phyloP scores from a whole-genome alignment of 345 rosid species.

The Eucalyptus shirleyi region DNA sequence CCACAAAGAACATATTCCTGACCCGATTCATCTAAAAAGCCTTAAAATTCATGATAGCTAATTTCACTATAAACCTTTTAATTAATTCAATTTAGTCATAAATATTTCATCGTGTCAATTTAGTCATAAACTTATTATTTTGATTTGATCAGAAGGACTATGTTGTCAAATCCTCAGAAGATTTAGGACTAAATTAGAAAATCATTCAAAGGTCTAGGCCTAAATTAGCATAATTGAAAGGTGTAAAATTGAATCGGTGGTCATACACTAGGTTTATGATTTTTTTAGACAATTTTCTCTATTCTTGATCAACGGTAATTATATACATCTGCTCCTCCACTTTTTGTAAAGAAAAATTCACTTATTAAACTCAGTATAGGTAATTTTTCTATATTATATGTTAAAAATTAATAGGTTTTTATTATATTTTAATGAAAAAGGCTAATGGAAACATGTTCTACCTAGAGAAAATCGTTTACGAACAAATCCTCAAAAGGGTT shows the following conservation, averaged over 20 bases:
- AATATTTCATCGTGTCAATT: accelerated
- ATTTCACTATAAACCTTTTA: too few species aligned
- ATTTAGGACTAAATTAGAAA: too few species aligned
- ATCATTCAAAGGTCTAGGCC: too few species aligned
- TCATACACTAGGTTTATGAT: background rate
- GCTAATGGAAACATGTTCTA: background rate
- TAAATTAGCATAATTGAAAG: too few species aligned
- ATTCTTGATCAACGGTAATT: background rate
- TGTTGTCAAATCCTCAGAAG: background rate
- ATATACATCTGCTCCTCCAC: background rate
- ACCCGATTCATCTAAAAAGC: too few species aligned
- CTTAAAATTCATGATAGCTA: too few species aligned
- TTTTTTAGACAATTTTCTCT: too few species aligned
- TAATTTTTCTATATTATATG: background rate
- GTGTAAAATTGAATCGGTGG: background rate
- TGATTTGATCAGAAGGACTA: too few species aligned
- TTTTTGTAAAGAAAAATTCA: background rate
- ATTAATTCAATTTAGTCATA: too few species aligned
- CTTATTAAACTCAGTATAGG: background rate
- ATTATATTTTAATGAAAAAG: background rate
- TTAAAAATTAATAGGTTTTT: background rate
- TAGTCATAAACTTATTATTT: too few species aligned
- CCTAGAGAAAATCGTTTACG: background rate
- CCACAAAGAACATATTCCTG: background rate
- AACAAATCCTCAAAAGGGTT: background rate